Base-by-base conservation (phyloP, 1,284 basidiomycete genomes). In the Laetiporus sulphureus region DNA sequence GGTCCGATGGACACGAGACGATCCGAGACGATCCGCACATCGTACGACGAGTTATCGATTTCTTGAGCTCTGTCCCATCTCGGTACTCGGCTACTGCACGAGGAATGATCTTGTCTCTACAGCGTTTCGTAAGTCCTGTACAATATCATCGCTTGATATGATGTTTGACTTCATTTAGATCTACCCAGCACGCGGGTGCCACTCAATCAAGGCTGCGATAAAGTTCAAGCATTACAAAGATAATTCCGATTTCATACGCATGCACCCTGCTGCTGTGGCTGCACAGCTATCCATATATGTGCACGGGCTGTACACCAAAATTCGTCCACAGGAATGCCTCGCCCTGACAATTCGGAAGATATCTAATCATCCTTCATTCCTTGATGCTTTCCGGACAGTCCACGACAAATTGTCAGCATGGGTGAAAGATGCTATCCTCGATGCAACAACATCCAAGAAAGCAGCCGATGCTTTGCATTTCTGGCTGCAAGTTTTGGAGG, bases 401-500 rank as follows among this genome's bases (percentile, higher is more conserved):
- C 75, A 79, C 53, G 78, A 83, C 51, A 73, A 73, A 49, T 59
- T 88, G 21, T 71, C 69, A 18, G 60, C 66, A 15, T 86, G 81
- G 81, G 81, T 86, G 15, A 82, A 80, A 55, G 61, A 59, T 23
- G 80, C 73, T 51, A 69, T 84, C 25, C 57, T 87, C 25, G 68
- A 60, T 39, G 63, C 68, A 39, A 73, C 78, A 8, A 63, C 61
- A 2, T 57, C 78, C 40, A 65, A 65, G 11, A 75, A 69, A 53
- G 66, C 82, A 32, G 72, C 77, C 4, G 71, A 77, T 40, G 72
- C 69, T n/a, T 63, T 85, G 25, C 79, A 83, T 44, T 73, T 78
- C 55, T 87, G 83, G 83, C 79, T 87, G 49, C 81, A 76, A 52
- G 77, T 85, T 24, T 79, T 83, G 8, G 82, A 87, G 73, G 84